Evolutionary conservation across 768 basidiomycete species (phyloP).

Genomic region (Tremella mesenterica): DNA sequence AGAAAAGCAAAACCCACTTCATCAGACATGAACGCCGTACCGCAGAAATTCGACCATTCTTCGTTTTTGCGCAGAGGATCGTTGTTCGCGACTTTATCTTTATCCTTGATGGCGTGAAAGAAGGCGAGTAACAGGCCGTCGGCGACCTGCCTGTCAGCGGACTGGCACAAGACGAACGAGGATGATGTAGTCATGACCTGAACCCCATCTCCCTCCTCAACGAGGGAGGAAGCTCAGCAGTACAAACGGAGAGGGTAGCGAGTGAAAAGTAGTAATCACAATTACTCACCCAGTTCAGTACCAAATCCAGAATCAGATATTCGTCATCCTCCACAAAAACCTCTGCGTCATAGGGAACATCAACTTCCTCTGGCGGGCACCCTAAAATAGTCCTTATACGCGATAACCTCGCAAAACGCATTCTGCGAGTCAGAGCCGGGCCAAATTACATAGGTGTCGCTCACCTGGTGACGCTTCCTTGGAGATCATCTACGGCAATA

Average conservation of each 20-base stretch:
- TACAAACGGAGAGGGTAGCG: neutral
- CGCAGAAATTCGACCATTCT: conserved; percentile 44
- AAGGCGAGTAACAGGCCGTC: conserved; percentile 43
- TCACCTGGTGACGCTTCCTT: conserved; percentile 44
- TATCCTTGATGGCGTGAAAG: conserved; percentile 44
- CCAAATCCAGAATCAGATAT: conserved; percentile 41
- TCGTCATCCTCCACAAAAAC: conserved; percentile 40
- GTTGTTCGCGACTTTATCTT: conserved; percentile 37
- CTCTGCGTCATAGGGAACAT: conserved; percentile 29
- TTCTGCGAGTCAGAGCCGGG: conserved; percentile 16
- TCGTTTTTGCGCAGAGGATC: conserved; percentile 29
- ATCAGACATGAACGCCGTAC: conserved; percentile 36
- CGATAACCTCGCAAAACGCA: conserved; percentile 42
- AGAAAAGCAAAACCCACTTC: conserved; percentile 33
- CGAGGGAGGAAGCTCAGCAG: neutral
- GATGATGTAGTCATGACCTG: too few species aligned
- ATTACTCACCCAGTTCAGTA: conserved; percentile 41
- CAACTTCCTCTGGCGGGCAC: conserved; percentile 33
- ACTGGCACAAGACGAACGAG: too few species aligned
- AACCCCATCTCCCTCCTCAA: neutral
- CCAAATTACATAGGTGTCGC: conserved; percentile 9
- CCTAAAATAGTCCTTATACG: conserved; percentile 41
- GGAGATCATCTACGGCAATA: conserved; percentile 36
- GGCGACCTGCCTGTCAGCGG: conserved; percentile 24
- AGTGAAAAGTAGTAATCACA: neutral